A percentile compares a stretch with the other conserved stretches of the same genome.
Conservation (phyloP, 192 early-diverging fungal genomes). For the Pilobolus umbonatus region DNA sequence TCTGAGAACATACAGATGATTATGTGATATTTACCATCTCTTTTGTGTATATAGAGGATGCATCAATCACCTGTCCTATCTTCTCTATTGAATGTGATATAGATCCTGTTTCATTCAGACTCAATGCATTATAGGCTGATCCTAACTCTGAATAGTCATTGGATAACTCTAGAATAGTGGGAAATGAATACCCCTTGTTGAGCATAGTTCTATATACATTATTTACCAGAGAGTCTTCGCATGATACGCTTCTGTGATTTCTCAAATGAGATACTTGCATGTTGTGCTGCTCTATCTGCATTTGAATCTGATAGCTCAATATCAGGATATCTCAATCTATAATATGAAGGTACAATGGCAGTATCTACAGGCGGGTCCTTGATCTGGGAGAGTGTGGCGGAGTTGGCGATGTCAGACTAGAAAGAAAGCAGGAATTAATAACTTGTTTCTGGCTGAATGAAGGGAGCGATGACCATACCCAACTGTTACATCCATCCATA, state of each 20-base stretch:
- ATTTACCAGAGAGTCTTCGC: conserved; percentile 53
- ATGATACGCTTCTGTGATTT: conserved; percentile 66
- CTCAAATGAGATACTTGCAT: too few relatives aligned
- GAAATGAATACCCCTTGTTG: neutral
- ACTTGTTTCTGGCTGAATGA: too few relatives aligned
- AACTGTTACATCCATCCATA: conserved; percentile 68
- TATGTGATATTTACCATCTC: conserved; percentile 9
- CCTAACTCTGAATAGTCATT: conserved; percentile 6
- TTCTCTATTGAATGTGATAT: neutral
- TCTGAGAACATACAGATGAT: neutral
- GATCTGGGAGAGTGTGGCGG: too few relatives aligned
- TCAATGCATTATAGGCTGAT: conserved; percentile 6
- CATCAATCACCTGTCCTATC: conserved; percentile 3
- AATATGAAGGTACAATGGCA: too few relatives aligned
- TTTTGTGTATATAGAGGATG: neutral
- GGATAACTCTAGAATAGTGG: neutral
- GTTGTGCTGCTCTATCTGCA: too few relatives aligned
- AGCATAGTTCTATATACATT: neutral
- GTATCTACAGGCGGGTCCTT: too few relatives aligned
- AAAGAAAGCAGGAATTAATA: too few relatives aligned
- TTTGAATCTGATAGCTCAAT: too few relatives aligned
- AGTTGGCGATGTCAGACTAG: too few relatives aligned
- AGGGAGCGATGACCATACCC: conserved; percentile 39
- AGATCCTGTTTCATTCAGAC: conserved; percentile 7
- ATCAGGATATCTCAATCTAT: too few relatives aligned